Percentiles rank a stretch among this genome's conserved stretches.
Conservation (phyloP, 2,329 filamentous ascomycete species). For the Fusarium brachygibbosum region DNA sequence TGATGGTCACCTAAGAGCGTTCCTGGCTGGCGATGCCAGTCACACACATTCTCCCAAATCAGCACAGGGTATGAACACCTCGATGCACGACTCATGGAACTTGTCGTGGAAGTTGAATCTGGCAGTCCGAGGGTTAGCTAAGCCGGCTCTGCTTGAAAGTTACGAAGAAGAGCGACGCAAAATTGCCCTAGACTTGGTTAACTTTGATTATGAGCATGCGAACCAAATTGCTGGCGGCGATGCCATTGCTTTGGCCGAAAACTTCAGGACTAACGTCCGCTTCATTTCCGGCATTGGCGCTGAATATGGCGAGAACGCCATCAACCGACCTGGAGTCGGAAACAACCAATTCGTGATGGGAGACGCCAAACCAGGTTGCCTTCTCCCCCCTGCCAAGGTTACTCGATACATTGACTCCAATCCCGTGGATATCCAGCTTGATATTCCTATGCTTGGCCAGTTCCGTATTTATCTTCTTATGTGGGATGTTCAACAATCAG, state of each 20-base stretch:
- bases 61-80: slow-evolving; percentile 76
- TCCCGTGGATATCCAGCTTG: slow-evolving; percentile 81
- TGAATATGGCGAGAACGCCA: slow-evolving; percentile 66
- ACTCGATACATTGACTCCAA: slow-evolving; percentile 83
- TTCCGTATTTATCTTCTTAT: slow-evolving; percentile 82
- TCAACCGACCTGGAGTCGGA: slow-evolving; percentile 60
- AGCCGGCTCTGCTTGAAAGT: slow-evolving; percentile 67
- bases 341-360: slow-evolving; percentile 60
- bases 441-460: slow-evolving; percentile 82
- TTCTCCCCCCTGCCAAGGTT: slow-evolving; percentile 76
- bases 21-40: slow-evolving; percentile 77
- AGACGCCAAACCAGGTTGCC: slow-evolving; percentile 66
- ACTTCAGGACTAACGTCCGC: slow-evolving; percentile 77
- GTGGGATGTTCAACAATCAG: slow-evolving; percentile 69
- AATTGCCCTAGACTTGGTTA: slow-evolving; percentile 70
- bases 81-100: slow-evolving; percentile 73
- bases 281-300: slow-evolving; percentile 82
- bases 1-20: slow-evolving; percentile 72
- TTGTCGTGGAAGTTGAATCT: slow-evolving; percentile 67
- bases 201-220: slow-evolving; percentile 71
- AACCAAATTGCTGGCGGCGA: slow-evolving; percentile 73
- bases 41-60: slow-evolving; percentile 81
- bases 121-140: slow-evolving; percentile 68
- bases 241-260: slow-evolving; percentile 72
- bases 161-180: slow-evolving; percentile 75